Evolutionary conservation across 2,329 filamentous ascomycete species (phyloP).

Genomic region (Aspergillus fischeri): DNA sequence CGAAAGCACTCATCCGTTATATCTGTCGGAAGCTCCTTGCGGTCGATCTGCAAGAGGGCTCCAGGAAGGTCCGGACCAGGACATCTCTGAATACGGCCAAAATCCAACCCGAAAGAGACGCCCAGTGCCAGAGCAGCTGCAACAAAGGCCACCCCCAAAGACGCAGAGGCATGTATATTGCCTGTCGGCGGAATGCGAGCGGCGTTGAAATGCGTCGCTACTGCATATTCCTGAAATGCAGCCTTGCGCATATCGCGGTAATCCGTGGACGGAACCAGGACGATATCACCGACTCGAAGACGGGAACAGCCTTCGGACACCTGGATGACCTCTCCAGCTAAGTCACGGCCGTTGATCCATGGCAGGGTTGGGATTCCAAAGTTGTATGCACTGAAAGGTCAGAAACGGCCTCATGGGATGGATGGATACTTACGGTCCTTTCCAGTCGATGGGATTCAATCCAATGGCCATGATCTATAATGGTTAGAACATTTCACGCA

Average conservation of each 20-base stretch:
- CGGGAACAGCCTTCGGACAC: constrained; percentile 42
- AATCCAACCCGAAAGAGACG: constrained; percentile 66
- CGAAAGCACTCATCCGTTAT: constrained; percentile 61
- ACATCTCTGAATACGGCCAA: constrained; percentile 39
- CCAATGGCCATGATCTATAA: constrained; percentile 56
- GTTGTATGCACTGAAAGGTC: constrained; percentile 56
- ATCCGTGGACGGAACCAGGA: constrained; percentile 67
- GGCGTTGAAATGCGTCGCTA: constrained; percentile 62
- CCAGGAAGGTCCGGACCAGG: constrained; percentile 57
- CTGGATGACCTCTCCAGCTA: constrained; percentile 61
- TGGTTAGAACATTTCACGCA: not conserved
- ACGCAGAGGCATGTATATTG: constrained; percentile 54
- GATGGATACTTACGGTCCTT: constrained; percentile 56
- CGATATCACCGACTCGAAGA: constrained; percentile 54
- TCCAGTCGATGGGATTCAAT: constrained; percentile 74
- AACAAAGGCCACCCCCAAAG: constrained; percentile 67
- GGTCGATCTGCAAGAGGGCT: constrained; percentile 46
- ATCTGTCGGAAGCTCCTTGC: constrained; percentile 54
- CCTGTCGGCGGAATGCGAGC: constrained; percentile 56
- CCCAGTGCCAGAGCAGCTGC: constrained; percentile 64
- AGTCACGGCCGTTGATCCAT: constrained; percentile 65
- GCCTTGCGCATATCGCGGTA: constrained; percentile 69
- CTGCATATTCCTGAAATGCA: constrained; percentile 66
- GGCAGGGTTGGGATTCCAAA: constrained; percentile 66
- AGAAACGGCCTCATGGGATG: not conserved